Evolutionary conservation across 2,329 filamentous ascomycete species (phyloP), one percentile per base, ranked within the genome.

Genomic region (Incumbomyces lentus): DNA sequence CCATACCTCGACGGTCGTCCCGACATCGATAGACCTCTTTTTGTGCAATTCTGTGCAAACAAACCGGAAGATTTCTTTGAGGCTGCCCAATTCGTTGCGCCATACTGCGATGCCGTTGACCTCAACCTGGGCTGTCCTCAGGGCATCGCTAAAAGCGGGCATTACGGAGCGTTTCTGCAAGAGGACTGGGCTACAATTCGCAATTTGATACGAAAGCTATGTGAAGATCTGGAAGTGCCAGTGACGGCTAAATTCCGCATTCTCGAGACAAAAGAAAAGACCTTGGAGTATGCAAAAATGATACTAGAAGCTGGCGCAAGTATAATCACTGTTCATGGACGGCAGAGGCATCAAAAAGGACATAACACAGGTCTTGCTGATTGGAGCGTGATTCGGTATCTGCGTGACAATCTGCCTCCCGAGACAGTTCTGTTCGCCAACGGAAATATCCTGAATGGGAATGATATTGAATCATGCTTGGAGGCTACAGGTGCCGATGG

Each of bases 381-480:
- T 66, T 98, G 92, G 92, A 70, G 69, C n/a, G 78, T 84, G 59
- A 81, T 98, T 47, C 76, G 81, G 3, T 90, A 85, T 60, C 66
- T 98, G 53, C 74, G 92, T 40, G 86, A 95, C 10, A 84, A 82
- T 51, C 68, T 98, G 26, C 90, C 90, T 0, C 68, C 75, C 1
- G 88, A 95, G 40, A 93, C 88, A 6, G 92, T 98, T 18, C 78
- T 98, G 2, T 96, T 98, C 61, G 92, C 92, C 2, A 98, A 98
- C 63, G 92, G 92, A 11, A 98, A 98, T 60, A 82, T 95, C 31
- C 69, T 98, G 49, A 83, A 86, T 62, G 75, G 83, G 49, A 81
- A 73, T 0, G 90, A 98, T 61, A 70, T 98, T 10, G 76, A 82
- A 42, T 69, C 69, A 16, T 96, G 90, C 59, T 68, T 98, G 16